These are phyloP conservation scores for Eucalyptus cladocalyx DNA, from an alignment of 345 rosid genomes.

Conservation along the genomic window DNA sequence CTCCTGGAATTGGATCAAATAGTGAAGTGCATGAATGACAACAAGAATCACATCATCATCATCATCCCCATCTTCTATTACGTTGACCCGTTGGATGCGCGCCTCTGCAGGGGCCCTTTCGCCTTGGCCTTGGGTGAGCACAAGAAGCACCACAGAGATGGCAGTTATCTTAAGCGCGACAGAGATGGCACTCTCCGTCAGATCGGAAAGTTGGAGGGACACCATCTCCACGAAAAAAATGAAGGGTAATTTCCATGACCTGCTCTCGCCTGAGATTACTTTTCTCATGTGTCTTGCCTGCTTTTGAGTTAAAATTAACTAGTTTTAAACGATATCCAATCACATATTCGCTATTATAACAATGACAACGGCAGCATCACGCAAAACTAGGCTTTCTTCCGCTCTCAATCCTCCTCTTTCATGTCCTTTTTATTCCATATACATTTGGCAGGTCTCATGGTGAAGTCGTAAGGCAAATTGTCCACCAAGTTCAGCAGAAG, in stretches of 20 bases:
- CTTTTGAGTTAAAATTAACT: too few species aligned
- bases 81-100: too few species aligned
- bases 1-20: neutral
- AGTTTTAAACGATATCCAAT: rapidly evolving
- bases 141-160: neutral
- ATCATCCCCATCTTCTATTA: too few species aligned
- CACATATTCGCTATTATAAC: rapidly evolving
- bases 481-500: too few species aligned
- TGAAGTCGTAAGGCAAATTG: rapidly evolving
- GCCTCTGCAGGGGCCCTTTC: neutral
- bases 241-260: neutral
- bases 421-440: too few species aligned
- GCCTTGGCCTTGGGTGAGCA: neutral
- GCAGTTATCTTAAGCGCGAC: too few species aligned
- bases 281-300: too few species aligned
- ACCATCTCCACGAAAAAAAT: neutral
- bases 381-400: too few species aligned
- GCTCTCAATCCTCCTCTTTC: too few species aligned
- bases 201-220: neutral
- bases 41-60: too few species aligned
- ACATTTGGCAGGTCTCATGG: too few species aligned
- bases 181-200: neutral
- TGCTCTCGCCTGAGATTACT: neutral
- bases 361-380: too few species aligned
- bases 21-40: neutral